phyloP scores from a whole-genome alignment of 148 eudicot species.

The Amaranthus hypochondriacus region DNA sequence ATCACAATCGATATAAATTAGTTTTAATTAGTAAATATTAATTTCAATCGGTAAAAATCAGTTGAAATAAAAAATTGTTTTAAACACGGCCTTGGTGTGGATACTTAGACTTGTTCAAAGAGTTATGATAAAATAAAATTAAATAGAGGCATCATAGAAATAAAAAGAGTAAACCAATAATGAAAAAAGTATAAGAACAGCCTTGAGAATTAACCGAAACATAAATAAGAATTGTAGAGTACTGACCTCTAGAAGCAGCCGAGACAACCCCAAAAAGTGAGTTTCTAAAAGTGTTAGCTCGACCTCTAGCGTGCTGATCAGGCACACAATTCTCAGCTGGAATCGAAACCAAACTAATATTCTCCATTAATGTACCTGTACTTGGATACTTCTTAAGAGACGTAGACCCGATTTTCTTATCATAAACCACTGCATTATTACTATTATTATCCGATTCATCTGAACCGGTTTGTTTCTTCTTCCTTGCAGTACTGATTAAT shows the following conservation, averaged over 20 bases:
- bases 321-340: slow-evolving; percentile 21
- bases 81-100: too few species aligned
- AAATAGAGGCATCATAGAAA: too few species aligned
- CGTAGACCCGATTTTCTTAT: slow-evolving; percentile 19
- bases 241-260: slow-evolving; percentile 47
- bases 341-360: slow-evolving; percentile 11
- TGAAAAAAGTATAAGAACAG: too few species aligned
- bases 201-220: neutral
- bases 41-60: too few species aligned
- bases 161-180: too few species aligned
- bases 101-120: too few species aligned
- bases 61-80: too few species aligned
- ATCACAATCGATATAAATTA: too few species aligned
- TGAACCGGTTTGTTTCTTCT: slow-evolving; percentile 11
- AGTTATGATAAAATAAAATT: too few species aligned
- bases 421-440: slow-evolving; percentile 8
- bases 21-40: too few species aligned
- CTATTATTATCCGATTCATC: neutral
- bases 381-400: slow-evolving; percentile 36
- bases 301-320: slow-evolving; percentile 29
- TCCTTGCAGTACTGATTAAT: slow-evolving; percentile 24
- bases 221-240: too few species aligned
- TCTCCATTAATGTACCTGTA: slow-evolving; percentile 38
- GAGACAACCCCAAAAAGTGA: slow-evolving; percentile 64
- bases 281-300: slow-evolving; percentile 41